These are phyloP conservation scores for Medicago arabica DNA, from an alignment of 306 rosid genomes.

Conservation along the genomic window DNA sequence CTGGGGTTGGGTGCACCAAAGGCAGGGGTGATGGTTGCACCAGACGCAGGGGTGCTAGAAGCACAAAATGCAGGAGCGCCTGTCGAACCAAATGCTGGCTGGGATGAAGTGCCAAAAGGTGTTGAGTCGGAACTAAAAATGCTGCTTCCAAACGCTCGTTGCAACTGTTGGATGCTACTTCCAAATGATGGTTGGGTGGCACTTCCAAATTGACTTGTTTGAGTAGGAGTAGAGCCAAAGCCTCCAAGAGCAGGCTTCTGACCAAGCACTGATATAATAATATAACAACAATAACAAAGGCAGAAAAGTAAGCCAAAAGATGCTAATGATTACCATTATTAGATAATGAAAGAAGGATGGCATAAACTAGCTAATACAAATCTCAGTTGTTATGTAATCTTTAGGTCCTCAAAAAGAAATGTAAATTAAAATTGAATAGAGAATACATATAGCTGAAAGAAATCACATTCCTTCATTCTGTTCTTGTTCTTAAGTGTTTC, in stretches of 20 bases:
- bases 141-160: slow-evolving; percentile 83
- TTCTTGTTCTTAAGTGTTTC: slow-evolving; percentile 15
- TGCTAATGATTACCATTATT: slow-evolving; percentile 9
- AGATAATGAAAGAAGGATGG: slow-evolving; percentile 1
- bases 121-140: slow-evolving; percentile 75
- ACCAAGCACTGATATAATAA: slow-evolving; percentile 66
- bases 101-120: slow-evolving; percentile 74
- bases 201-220: slow-evolving; percentile 81
- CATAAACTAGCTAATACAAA: slow-evolving; percentile 6
- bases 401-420: not conserved
- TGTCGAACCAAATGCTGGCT: slow-evolving; percentile 61
- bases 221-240: slow-evolving; percentile 80
- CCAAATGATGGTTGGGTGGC: slow-evolving; percentile 78
- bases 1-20: slow-evolving; percentile 55
- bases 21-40: slow-evolving; percentile 48
- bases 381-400: not conserved
- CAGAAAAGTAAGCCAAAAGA: slow-evolving; percentile 9
- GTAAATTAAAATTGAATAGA: slow-evolving; percentile 12
- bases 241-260: slow-evolving; percentile 90
- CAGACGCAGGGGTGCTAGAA: slow-evolving; percentile 54
- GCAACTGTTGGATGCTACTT: slow-evolving; percentile 69
- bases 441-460: slow-evolving; percentile 8
- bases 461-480: not conserved
- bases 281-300: not conserved
- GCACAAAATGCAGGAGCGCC: slow-evolving; percentile 62